A percentile compares a stretch with the other conserved stretches of the same genome.
These are phyloP conservation scores for Rhodotorula mucilaginosa DNA, from an alignment of 1,284 basidiomycete genomes.

Conservation along the genomic window DNA sequence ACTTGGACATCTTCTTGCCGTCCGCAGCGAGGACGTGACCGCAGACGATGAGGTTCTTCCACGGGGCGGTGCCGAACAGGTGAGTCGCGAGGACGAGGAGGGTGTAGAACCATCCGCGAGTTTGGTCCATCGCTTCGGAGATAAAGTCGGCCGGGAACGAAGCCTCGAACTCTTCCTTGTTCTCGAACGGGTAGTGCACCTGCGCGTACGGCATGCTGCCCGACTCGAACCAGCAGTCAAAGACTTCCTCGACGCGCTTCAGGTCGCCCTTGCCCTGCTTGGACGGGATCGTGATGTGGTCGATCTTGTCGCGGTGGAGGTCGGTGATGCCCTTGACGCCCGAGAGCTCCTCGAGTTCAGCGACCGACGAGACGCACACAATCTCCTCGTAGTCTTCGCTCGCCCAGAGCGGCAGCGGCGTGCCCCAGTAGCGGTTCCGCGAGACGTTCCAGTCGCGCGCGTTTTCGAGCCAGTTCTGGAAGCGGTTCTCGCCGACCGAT, in stretches of 20 bases:
- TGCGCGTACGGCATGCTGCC: slow-evolving; percentile 99
- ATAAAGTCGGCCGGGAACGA: slow-evolving; percentile 98
- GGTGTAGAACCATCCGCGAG: slow-evolving; percentile 95
- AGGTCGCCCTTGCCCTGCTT: slow-evolving; percentile 81
- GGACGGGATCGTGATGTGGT: slow-evolving; percentile 94
- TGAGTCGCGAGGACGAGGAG: slow-evolving; percentile 92
- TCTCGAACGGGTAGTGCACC: slow-evolving; percentile 97
- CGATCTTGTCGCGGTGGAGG: slow-evolving; percentile 90
- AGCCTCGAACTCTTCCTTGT: slow-evolving; percentile 74
- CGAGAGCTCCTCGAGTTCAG: slow-evolving; percentile 81
- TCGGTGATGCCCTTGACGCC: slow-evolving; percentile 85
- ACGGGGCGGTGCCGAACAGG: slow-evolving; percentile 87
- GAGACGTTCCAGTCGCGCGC: slow-evolving; percentile 99
- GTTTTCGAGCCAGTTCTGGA: slow-evolving; percentile 96
- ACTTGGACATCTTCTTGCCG: slow-evolving; percentile 99
- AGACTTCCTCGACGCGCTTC: slow-evolving; percentile 91
- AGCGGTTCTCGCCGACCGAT: slow-evolving; percentile 83
- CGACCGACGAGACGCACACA: slow-evolving; percentile 82
- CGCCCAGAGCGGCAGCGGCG: slow-evolving; percentile 94
- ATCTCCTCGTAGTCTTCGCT: slow-evolving; percentile 93
- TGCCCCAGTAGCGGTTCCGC: slow-evolving; percentile 99
- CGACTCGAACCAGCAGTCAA: slow-evolving; percentile 99
- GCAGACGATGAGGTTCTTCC: slow-evolving; percentile 97
- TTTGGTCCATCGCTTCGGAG: slow-evolving; percentile 76
- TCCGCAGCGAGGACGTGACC: slow-evolving; percentile 95